These are phyloP conservation scores for Phaseolus coccineus DNA, from an alignment of 331 rosid genomes.

Conservation along the genomic window DNA sequence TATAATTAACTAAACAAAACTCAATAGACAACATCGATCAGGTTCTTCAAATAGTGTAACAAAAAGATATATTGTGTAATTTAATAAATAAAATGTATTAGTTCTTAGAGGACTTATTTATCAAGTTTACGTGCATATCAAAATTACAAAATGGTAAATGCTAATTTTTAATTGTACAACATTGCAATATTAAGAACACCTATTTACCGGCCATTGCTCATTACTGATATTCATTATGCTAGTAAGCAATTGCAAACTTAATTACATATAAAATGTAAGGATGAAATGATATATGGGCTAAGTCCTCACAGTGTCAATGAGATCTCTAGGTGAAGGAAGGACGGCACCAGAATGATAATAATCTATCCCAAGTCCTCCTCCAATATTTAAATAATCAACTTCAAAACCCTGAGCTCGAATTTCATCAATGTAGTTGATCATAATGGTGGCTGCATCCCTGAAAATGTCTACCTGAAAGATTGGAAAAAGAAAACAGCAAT, in stretches of 20 bases:
- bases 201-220: conserved; percentile 3
- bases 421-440: conserved; percentile 90
- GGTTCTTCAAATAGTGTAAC: conserved; percentile 4
- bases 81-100: background rate
- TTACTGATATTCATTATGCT: conserved; percentile 21
- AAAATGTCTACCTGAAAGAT: conserved; percentile 89
- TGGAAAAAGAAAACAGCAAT: background rate
- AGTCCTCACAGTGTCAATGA: conserved; percentile 79
- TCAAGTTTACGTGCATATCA: conserved; percentile 8
- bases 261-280: background rate
- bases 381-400: conserved; percentile 86
- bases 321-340: conserved; percentile 93
- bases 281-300: conserved; percentile 5
- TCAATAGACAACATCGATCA: conserved; percentile 6
- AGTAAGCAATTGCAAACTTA: conserved; percentile 12
- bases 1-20: background rate
- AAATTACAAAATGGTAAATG: conserved; percentile 6
- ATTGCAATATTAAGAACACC: conserved; percentile 5
- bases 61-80: background rate
- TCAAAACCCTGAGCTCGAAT: conserved; percentile 93
- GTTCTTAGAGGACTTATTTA: background rate
- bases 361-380: conserved; percentile 98
- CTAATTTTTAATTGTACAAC: background rate
- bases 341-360: conserved; percentile 87
- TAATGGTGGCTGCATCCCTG: conserved; percentile 89